Evolutionary conservation across 768 basidiomycete genomes (phyloP).

Genomic region (Scleroderma bovista): DNA sequence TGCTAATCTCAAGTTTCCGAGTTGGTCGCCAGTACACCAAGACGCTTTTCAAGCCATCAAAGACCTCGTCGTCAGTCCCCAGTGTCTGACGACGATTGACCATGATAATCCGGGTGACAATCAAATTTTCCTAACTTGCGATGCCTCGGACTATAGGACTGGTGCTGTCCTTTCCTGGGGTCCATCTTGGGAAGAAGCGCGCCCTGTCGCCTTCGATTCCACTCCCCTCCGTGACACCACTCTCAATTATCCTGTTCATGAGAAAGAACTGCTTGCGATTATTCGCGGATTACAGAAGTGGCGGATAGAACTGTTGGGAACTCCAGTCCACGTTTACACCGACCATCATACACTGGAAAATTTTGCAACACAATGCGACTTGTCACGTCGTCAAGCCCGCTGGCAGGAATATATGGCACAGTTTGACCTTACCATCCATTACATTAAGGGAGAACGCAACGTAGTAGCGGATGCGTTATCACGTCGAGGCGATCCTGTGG

Average conservation of each 20-base stretch:
- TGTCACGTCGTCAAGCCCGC: conserved; percentile 15
- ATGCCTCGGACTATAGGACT: not conserved
- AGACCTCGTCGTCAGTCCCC: conserved; percentile 11
- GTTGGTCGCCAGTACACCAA: conserved; percentile 13
- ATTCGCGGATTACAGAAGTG: conserved; percentile 25
- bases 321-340: conserved; percentile 13
- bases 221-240: conserved; percentile 12
- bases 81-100: conserved; percentile 29
- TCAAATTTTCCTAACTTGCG: conserved; percentile 5
- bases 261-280: conserved; percentile 30
- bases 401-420: conserved; percentile 35
- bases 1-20: conserved; percentile 18
- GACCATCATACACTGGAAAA: conserved; percentile 24
- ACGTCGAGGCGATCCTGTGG: not conserved
- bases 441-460: not conserved
- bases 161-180: conserved; percentile 1
- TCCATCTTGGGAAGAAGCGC: conserved; percentile 3
- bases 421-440: not conserved
- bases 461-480: not conserved
- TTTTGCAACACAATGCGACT: not conserved
- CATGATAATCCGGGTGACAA: conserved; percentile 16
- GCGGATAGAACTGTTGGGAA: conserved; percentile 18
- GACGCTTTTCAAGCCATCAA: conserved; percentile 16
- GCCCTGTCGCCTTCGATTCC: conserved; percentile 22
- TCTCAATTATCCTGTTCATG: conserved; percentile 26